Conservation (phyloP, 202 grass and related monocot species). For the Zoysia matrella region DNA sequence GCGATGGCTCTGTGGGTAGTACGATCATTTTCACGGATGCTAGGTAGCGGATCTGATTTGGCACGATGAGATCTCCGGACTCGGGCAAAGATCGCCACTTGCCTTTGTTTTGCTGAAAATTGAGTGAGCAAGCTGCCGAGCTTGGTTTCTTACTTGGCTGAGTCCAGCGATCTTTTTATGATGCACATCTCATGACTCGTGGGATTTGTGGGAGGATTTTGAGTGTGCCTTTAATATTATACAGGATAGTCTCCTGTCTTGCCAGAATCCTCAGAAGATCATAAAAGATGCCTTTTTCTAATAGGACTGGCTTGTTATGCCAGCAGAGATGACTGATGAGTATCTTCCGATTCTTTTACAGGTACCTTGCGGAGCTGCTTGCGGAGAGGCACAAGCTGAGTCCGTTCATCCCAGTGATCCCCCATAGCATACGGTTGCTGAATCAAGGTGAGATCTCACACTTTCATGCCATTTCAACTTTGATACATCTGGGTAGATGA, state of each 20-base stretch:
- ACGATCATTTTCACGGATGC: slow-evolving; percentile 27
- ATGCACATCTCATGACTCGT: not conserved
- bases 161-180: not conserved
- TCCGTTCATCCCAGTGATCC: slow-evolving; percentile 85
- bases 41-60: slow-evolving; percentile 50
- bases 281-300: not conserved
- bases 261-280: not conserved
- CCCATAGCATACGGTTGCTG: slow-evolving; percentile 78
- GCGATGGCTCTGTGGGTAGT: not conserved
- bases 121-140: not conserved
- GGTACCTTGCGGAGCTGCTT: slow-evolving; percentile 92
- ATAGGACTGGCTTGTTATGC: not conserved
- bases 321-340: slow-evolving; percentile 15
- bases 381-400: slow-evolving; percentile 92
- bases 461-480: slow-evolving; percentile 21
- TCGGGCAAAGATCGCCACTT: slow-evolving; percentile 16
- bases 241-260: not conserved
- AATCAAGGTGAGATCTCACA: slow-evolving; percentile 80
- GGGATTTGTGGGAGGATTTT: not conserved
- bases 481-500: slow-evolving; percentile 9
- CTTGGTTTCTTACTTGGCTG: slow-evolving; percentile 14
- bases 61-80: slow-evolving; percentile 42
- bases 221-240: not conserved
- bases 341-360: slow-evolving; percentile 33
- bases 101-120: not conserved